Percentiles rank a stretch among this genome's conserved stretches.
phyloP scores from a whole-genome alignment of 2,329 filamentous ascomycete species.

The Venturia effusa region DNA sequence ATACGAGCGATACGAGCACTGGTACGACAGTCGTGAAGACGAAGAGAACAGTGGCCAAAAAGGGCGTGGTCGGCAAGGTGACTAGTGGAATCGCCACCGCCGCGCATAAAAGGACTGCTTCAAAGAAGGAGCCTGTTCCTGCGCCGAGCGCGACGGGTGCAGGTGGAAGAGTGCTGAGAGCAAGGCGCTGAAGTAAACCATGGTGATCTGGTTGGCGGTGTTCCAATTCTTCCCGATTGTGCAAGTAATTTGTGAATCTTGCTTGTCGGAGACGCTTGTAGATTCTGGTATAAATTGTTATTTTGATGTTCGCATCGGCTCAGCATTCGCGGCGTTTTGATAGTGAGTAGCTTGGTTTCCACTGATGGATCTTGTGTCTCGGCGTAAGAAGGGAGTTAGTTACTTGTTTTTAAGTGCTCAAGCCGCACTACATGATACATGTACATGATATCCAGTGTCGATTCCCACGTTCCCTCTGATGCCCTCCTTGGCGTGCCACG shows the following conservation, averaged over 20 bases:
- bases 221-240: neutral
- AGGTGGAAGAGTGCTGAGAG: slow-evolving; percentile 4
- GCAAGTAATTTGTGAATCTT: neutral
- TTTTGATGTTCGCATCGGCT: neutral
- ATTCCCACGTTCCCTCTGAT: no score
- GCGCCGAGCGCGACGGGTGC: slow-evolving; percentile 3
- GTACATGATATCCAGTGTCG: neutral
- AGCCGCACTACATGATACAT: neutral
- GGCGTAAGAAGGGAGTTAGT: neutral
- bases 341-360: neutral
- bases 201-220: neutral
- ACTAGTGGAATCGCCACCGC: slow-evolving; percentile 7
- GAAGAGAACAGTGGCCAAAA: slow-evolving; percentile 16
- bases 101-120: slow-evolving; percentile 5
- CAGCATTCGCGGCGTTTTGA: neutral
- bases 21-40: slow-evolving; percentile 54
- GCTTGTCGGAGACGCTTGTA: neutral
- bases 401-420: neutral
- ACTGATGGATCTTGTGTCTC: neutral
- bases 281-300: neutral
- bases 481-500: neutral
- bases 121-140: slow-evolving; percentile 9
- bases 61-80: slow-evolving; percentile 9
- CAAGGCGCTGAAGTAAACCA: neutral
- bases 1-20: slow-evolving; percentile 49